Conservation (phyloP, 1,284 basidiomycete genomes). For the Rhodotorula glutinis region DNA sequence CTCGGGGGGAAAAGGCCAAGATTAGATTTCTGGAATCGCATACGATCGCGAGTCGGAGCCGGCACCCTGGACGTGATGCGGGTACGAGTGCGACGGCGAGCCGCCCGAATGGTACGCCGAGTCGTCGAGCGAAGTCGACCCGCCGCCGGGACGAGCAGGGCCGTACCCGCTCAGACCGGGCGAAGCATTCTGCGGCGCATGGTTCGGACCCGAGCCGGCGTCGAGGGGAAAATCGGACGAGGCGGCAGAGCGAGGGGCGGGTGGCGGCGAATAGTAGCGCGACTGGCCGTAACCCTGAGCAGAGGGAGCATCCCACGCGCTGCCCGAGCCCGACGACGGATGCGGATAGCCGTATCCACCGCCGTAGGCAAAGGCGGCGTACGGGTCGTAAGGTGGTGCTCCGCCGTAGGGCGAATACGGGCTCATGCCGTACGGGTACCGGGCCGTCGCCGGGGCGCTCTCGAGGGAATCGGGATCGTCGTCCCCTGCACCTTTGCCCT, state of each 20-base stretch:
- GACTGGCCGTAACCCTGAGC: background rate
- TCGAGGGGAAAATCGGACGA: slow-evolving; percentile 4
- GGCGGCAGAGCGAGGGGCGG: background rate
- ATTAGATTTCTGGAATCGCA: slow-evolving; percentile 25
- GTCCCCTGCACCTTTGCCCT: slow-evolving; percentile 35
- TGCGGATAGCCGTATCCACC: background rate
- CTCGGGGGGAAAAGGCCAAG: background rate
- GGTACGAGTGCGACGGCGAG: slow-evolving; percentile 14
- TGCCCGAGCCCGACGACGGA: background rate
- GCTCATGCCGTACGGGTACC: background rate
- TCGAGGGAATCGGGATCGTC: slow-evolving; percentile 22
- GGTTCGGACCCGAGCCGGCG: background rate
- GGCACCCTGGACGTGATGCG: slow-evolving; percentile 26
- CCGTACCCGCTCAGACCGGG: background rate
- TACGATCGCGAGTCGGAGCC: slow-evolving; percentile 20
- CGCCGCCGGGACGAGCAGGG: background rate
- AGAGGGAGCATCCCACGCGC: background rate
- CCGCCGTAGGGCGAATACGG: slow-evolving; percentile 2
- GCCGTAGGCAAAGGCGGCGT: background rate
- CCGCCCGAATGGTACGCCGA: slow-evolving; percentile 11
- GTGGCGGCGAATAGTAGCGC: background rate
- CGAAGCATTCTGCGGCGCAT: background rate
- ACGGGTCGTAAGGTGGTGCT: slow-evolving; percentile 5
- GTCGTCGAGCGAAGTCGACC: slow-evolving; percentile 1
- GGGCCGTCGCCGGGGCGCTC: background rate